Evolutionary conservation across 75 land plant genomes (phyloP), one percentile per base, ranked within the genome.

Genomic region (Selaginella tamariscina): DNA sequence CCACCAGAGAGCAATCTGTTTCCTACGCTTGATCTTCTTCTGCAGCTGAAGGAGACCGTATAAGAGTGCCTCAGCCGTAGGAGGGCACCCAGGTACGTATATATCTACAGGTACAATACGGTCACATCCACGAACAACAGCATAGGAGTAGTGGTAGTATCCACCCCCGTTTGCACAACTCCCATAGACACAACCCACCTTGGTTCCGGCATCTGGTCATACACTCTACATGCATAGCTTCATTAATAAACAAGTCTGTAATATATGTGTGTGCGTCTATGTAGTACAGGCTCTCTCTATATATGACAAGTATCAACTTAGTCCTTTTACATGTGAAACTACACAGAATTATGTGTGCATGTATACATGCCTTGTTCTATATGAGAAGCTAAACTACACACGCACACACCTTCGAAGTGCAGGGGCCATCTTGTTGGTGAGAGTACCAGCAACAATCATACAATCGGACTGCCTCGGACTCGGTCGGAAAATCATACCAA

Each of bases 161-260:
- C 77, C 73, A 44, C 73, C 69, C 57, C 98, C 96, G 66, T 93
- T 93, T 27, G 96, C 98, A 74, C 98, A 93, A 83, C 98, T 93
- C 98, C 98, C 98, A 93, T 93, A 21, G 98, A 93, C 20, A 93
- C 80, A 24, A 93, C 98, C 98, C 98, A 93, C 30, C 98, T 77
- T 23, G 98, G 98, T 56, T 93, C 98, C 21, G 98, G 98, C 98
- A 93, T 93, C 72, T 93, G 98, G 62, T 93, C 98, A 77, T 93
- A 93, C 5, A 93, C 98, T 81, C 98, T 93, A 71, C 55, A 49
- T 9, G 21, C n/a, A 39, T 5, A 39, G 15, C n/a, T n/a, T n/a
- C n/a, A n/a, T n/a, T n/a, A n/a, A n/a, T n/a, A n/a, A n/a, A n/a
- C n/a, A n/a, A n/a, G n/a, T n/a, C n/a, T n/a, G n/a, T n/a, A n/a